Evolutionary conservation across 225 moss, liverwort and hornwort species (phyloP), one percentile per base, ranked within the genome.

Genomic region (Lunularia cruciata): DNA sequence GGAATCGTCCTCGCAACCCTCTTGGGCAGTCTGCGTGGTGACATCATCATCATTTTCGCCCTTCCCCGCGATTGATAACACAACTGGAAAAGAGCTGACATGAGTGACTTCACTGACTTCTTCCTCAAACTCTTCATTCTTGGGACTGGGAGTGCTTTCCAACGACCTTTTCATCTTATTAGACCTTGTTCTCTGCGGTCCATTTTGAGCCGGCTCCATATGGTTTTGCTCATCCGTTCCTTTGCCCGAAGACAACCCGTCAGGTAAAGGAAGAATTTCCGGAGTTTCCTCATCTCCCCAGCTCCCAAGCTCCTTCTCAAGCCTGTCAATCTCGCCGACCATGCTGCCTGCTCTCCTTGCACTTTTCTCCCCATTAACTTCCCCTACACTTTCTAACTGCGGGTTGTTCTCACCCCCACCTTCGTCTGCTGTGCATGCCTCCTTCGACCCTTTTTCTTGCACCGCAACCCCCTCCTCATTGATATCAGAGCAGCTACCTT

Each of bases 231-330:
- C 31, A 16, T 20, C 19, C 8, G 58, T 20, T 5, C 23, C 20
- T 1, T 3, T 36, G n/a, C 31, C 63, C 30, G 20, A 23, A 13
- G 25, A 22, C 43, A 45, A 12, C 25, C 22, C 4, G 12, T 46
- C 45, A 27, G 20, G n/a, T 0, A 26, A 2, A 7, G 56, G 27
- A 5, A 11, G 18, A 26, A 42, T 52, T 28, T 30, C 39, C 11
- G 15, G 33, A 70, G 8, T 38, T 23, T 59, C 74, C 45, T 30
- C 53, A 51, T 52, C 52, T 37, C 36, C 74, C 43, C 70, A 65
- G 59, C 62, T 65, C 47, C 54, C 53, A 53, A 59, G 53, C 20
- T 74, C 79, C 14, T 72, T 72, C 60, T 67, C 79, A 0, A 67
- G 71, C 18, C 57, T 67, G 3, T 67, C 60, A 55, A 71, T 74